phyloP scores from a whole-genome alignment of 495 filamentous ascomycete genomes.

The Talaromyces liani region DNA sequence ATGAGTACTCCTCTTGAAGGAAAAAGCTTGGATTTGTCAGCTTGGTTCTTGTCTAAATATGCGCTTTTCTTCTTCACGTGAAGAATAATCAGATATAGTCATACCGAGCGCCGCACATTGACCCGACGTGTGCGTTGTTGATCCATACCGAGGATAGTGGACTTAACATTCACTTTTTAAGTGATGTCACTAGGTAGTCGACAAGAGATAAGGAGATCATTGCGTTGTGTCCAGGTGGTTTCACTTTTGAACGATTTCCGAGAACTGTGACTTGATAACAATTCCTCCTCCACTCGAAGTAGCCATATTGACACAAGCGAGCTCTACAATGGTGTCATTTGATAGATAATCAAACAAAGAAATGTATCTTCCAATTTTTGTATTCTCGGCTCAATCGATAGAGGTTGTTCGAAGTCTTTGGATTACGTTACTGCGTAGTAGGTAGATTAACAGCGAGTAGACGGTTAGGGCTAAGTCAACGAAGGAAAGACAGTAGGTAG shows the following conservation, averaged over 20 bases:
- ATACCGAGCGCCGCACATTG: background rate
- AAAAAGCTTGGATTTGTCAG: background rate
- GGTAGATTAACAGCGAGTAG: background rate
- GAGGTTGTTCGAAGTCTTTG: background rate
- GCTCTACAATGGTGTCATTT: background rate
- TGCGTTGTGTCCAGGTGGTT: background rate
- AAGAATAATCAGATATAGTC: background rate
- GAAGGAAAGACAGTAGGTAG: background rate
- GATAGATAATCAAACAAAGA: background rate
- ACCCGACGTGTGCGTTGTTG: background rate
- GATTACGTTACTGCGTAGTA: background rate
- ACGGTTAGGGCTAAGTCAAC: background rate
- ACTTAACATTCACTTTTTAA: background rate
- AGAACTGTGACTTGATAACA: background rate
- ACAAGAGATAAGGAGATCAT: background rate
- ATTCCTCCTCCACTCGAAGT: background rate
- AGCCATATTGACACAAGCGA: background rate
- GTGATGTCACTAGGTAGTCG: background rate
- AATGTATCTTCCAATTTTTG: background rate
- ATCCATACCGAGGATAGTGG: background rate
- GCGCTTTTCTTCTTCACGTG: background rate
- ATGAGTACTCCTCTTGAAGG: background rate
- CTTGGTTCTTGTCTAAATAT: background rate
- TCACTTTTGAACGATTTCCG: background rate
- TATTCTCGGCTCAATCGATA: background rate